These are phyloP conservation scores for Sugiyamaella pinicola DNA, from an alignment of 1,139 yeast species.

Conservation along the genomic window DNA sequence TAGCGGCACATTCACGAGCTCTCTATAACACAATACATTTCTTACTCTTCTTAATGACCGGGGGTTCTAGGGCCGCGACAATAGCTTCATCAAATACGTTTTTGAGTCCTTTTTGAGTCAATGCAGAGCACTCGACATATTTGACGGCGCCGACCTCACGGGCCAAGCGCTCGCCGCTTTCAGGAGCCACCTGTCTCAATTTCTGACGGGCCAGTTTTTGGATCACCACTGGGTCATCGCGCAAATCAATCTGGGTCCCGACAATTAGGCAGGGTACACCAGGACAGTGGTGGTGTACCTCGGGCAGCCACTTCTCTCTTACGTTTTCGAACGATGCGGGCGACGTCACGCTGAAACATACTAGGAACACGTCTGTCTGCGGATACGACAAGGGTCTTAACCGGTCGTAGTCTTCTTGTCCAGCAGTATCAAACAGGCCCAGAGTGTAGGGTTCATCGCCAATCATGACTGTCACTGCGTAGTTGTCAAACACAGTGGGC, in stretches of 20 bases:
- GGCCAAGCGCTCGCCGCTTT: conserved; percentile 90
- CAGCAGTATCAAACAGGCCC: conserved; percentile 93
- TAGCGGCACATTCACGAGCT: too few relatives aligned
- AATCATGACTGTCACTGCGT: conserved; percentile 97
- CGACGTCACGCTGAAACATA: conserved; percentile 91
- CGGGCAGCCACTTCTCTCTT: conserved; percentile 98
- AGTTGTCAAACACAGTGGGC: conserved; percentile 94
- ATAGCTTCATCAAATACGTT: conserved; percentile 97
- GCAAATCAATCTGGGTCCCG: conserved; percentile 92
- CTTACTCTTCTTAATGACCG: conserved; percentile 78
- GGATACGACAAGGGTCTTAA: conserved; percentile 96
- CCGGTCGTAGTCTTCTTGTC: conserved; percentile 96
- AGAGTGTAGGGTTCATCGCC: conserved; percentile 98
- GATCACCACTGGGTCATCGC: conserved; percentile 88
- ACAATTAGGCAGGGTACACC: conserved; percentile 96
- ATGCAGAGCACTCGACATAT: conserved; percentile 97
- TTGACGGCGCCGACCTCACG: conserved; percentile 92
- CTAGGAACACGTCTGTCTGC: conserved; percentile 92
- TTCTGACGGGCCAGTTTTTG: conserved; percentile 90
- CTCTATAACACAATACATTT: conserved; percentile 76
- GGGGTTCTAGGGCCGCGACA: conserved; percentile 89
- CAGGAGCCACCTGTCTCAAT: conserved; percentile 80
- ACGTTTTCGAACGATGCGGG: conserved; percentile 99
- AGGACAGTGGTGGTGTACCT: conserved; percentile 96
- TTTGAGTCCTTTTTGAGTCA: conserved; percentile 93